These are phyloP conservation scores for Phytophthora litchii DNA, from an alignment of 352 stramenopile species.

Conservation along the genomic window DNA sequence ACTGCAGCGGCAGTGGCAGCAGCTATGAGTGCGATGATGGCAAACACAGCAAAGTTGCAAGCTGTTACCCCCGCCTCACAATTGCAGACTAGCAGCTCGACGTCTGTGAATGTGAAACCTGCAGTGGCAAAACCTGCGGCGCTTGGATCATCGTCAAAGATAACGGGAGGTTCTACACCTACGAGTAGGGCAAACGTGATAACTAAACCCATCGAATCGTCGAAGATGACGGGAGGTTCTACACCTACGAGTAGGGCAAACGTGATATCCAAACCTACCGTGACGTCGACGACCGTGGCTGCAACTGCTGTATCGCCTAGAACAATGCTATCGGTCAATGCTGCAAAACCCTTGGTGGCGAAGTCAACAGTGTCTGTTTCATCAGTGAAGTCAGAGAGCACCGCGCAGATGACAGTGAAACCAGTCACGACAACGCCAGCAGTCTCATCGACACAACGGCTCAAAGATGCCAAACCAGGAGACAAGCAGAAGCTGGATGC, in stretches of 20 bases:
- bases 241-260: slow-evolving; percentile 1
- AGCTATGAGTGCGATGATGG: slow-evolving; percentile 37
- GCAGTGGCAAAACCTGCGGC: neutral
- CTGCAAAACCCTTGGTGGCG: neutral
- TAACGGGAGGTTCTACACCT: slow-evolving; percentile 1
- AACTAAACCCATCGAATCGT: too few species aligned
- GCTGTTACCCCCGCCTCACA: slow-evolving; percentile 10
- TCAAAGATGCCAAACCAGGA: slow-evolving; percentile 5
- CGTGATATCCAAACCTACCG: slow-evolving; percentile 2
- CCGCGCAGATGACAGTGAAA: too few species aligned
- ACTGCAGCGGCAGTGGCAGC: slow-evolving; percentile 30
- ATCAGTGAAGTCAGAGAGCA: neutral
- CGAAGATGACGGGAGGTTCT: neutral
- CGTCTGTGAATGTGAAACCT: neutral
- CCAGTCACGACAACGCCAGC: neutral
- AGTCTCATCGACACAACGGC: neutral
- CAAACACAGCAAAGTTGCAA: slow-evolving; percentile 30
- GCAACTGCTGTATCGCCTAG: slow-evolving; percentile 2
- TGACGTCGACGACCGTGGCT: neutral
- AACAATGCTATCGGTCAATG: neutral
- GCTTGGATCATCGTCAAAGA: neutral
- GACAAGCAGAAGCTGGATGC: slow-evolving; percentile 26
- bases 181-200: neutral
- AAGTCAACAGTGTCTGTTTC: neutral
- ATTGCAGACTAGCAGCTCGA: neutral